These are phyloP conservation scores for Symbiodinium pilosum DNA, from an alignment of 73 alveolate species.

Conservation along the genomic window DNA sequence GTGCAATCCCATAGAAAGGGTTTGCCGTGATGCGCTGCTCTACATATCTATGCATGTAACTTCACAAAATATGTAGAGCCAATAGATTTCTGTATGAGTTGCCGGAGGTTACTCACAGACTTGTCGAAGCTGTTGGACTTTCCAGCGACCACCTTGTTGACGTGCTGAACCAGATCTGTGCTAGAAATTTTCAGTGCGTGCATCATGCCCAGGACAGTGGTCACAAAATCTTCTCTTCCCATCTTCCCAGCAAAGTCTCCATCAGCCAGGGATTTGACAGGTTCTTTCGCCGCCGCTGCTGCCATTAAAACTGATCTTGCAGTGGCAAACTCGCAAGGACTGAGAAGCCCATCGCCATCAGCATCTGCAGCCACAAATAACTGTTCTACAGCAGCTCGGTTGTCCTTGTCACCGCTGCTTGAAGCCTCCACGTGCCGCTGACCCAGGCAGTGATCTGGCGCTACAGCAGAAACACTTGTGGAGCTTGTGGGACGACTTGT, in stretches of 20 bases:
- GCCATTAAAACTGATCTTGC: conserved; percentile 12
- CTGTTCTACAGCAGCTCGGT: neutral
- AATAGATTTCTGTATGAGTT: no score
- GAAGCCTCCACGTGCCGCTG: neutral
- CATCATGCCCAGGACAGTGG: neutral
- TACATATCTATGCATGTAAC: no score
- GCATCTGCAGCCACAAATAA: conserved; percentile 9
- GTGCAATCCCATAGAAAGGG: no score
- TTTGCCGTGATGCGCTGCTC: no score
- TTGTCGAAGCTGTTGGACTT: conserved; percentile 32
- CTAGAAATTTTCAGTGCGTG: neutral
- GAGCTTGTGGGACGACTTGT: neutral
- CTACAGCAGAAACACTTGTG: no score
- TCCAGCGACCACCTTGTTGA: neutral
- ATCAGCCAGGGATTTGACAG: no score
- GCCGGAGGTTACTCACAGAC: conserved; percentile 52
- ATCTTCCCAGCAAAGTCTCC: neutral
- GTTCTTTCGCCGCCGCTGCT: neutral
- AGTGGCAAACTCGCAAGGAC: conserved; percentile 16
- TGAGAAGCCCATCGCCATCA: conserved; percentile 40
- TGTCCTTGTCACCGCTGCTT: neutral
- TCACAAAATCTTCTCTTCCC: conserved; percentile 32
- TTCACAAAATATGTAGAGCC: no score
- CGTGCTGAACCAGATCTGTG: neutral
- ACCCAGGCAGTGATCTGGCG: neutral